Evolutionary conservation across 1,139 yeast species (phyloP).

Genomic region (Suhomyces kunorum): DNA sequence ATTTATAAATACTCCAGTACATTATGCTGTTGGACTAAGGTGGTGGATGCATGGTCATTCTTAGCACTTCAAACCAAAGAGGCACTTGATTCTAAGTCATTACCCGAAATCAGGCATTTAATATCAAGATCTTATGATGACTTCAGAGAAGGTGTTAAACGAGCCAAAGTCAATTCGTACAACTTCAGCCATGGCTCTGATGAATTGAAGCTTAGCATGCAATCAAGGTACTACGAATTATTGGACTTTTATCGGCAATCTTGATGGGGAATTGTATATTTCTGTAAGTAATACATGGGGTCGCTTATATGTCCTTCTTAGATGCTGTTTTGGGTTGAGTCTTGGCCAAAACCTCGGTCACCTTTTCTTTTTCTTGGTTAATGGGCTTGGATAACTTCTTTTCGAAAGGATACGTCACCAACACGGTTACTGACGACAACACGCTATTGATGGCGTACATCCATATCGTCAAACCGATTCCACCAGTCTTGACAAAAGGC

Average conservation of each 20-base stretch:
- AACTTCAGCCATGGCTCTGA: conserved; percentile 18
- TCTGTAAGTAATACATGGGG: background rate
- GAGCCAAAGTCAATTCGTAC: conserved; percentile 26
- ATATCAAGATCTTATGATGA: conserved; percentile 18
- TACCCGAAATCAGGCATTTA: conserved; percentile 12
- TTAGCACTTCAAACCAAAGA: conserved; percentile 17
- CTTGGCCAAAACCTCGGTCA: background rate
- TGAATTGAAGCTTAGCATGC: conserved; percentile 29
- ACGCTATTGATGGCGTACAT: conserved; percentile 43
- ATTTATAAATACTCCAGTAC: conserved; percentile 43
- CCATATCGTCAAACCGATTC: conserved; percentile 56
- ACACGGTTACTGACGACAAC: conserved; percentile 28
- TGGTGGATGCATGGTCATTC: conserved; percentile 52
- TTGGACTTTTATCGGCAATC: conserved; percentile 5
- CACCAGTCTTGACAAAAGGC: conserved; percentile 60
- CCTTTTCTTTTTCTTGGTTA: background rate
- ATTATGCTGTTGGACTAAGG: conserved; percentile 48
- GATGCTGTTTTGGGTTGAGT: background rate
- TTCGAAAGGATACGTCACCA: conserved; percentile 34
- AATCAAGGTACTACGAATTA: conserved; percentile 22
- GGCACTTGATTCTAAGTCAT: conserved; percentile 1
- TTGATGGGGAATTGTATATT: background rate
- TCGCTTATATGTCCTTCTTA: background rate
- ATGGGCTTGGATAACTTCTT: conserved; percentile 17
- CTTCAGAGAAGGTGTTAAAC: conserved; percentile 25